These are phyloP conservation scores for Salvia splendens DNA, from an alignment of 257 asterid species.

Conservation along the genomic window DNA sequence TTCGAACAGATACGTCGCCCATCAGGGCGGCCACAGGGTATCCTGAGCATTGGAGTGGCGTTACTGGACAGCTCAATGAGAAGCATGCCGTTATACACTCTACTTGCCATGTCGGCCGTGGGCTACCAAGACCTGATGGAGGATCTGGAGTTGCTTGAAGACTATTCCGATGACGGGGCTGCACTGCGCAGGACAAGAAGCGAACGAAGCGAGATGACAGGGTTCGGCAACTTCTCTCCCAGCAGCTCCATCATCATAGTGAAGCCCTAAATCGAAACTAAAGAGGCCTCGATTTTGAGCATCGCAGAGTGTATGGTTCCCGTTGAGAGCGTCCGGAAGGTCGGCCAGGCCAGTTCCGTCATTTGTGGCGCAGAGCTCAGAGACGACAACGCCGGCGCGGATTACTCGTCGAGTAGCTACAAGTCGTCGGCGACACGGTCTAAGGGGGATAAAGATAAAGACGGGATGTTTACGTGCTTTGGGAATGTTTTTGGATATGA, in stretches of 20 bases:
- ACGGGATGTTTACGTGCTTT: constrained; percentile 78
- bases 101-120: constrained; percentile 63
- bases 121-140: constrained; percentile 62
- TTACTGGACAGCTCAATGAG: constrained; percentile 71
- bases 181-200: constrained; percentile 55
- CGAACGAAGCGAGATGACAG: constrained; percentile 62
- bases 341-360: constrained; percentile 77
- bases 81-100: constrained; percentile 76
- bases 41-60: constrained; percentile 81
- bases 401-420: constrained; percentile 60
- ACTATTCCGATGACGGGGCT: constrained; percentile 12
- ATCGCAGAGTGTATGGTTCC: constrained; percentile 50
- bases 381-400: constrained; percentile 62
- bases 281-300: constrained; percentile 64
- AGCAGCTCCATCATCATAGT: constrained; percentile 45
- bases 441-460: constrained; percentile 23
- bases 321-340: constrained; percentile 22
- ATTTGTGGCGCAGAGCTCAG: constrained; percentile 60
- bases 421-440: constrained; percentile 41
- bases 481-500: constrained; percentile 72
- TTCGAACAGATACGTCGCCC: constrained; percentile 68
- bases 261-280: constrained; percentile 34
- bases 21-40: constrained; percentile 92
- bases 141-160: constrained; percentile 37
- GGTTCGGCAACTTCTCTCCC: constrained; percentile 42